Evolutionary conservation across 1,284 basidiomycete species (phyloP).

Genomic region (Polyporus tsugae): DNA sequence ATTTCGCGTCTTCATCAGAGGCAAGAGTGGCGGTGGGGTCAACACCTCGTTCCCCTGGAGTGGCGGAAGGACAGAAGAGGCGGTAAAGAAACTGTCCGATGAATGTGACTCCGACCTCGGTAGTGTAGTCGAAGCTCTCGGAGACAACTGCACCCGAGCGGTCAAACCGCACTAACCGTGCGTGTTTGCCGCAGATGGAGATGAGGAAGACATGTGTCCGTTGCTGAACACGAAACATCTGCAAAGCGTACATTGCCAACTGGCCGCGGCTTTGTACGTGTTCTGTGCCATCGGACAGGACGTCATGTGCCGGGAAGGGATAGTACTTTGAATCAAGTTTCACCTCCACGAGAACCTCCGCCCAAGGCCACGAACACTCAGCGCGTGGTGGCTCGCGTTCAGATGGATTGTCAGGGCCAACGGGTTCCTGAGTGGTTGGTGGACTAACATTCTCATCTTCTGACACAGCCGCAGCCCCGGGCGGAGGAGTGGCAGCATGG

Average conservation of each 20-base stretch:
- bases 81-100: neutral
- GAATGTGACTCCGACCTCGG: neutral
- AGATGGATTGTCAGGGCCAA: neutral
- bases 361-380: neutral
- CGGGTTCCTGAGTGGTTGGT: neutral
- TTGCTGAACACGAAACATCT: neutral
- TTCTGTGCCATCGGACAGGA: neutral
- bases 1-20: neutral
- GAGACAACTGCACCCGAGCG: neutral
- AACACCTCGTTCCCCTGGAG: neutral
- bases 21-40: neutral
- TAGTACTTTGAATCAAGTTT: neutral
- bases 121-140: neutral
- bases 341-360: neutral
- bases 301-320: neutral
- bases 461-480: neutral
- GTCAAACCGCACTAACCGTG: neutral
- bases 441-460: neutral
- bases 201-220: neutral
- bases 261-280: neutral
- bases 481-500: neutral
- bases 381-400: neutral
- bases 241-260: neutral
- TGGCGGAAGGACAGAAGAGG: neutral
- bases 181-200: neutral